A percentile compares a stretch with the other conserved stretches of the same genome.
Conservation (phyloP, 2,329 filamentous ascomycete species). For the Colletotrichum noveboracense region DNA sequence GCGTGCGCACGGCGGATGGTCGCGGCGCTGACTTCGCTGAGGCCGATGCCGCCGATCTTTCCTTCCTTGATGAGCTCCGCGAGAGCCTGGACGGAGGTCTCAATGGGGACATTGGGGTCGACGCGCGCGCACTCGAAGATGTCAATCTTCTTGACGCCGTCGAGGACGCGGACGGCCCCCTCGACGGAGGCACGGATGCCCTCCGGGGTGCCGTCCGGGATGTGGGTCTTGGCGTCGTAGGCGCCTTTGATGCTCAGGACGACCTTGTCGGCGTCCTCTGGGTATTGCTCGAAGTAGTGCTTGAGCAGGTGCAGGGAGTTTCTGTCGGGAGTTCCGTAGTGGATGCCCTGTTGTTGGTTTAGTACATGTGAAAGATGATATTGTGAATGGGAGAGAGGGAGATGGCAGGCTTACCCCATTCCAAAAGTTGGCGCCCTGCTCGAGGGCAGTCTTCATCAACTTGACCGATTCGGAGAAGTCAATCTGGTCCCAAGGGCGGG, state of each 20-base stretch:
- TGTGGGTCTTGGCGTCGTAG: slow-evolving; percentile 25
- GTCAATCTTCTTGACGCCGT: slow-evolving; percentile 55
- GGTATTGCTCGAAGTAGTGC: slow-evolving; percentile 59
- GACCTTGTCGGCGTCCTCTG: slow-evolving; percentile 59
- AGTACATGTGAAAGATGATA: background rate
- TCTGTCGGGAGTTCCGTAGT: slow-evolving; percentile 54
- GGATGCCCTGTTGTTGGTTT: slow-evolving; percentile 7
- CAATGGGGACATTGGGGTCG: slow-evolving; percentile 47
- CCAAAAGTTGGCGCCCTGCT: slow-evolving; percentile 21
- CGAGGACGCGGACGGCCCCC: slow-evolving; percentile 42
- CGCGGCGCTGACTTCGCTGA: slow-evolving; percentile 45
- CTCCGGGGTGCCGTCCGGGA: slow-evolving; percentile 50
- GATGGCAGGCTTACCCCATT: background rate
- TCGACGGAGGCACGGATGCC: slow-evolving; percentile 58
- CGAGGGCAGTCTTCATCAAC: slow-evolving; percentile 21
- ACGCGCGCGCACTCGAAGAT: slow-evolving; percentile 56
- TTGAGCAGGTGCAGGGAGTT: slow-evolving; percentile 59
- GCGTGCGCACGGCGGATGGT: slow-evolving; percentile 44
- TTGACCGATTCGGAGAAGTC: background rate
- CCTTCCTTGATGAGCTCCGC: slow-evolving; percentile 36
- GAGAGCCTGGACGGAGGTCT: slow-evolving; percentile 35
- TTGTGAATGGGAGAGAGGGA: background rate
- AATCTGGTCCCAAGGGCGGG: background rate
- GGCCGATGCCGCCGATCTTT: slow-evolving; percentile 47
- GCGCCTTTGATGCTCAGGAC: slow-evolving; percentile 62